A percentile compares a stretch with the other conserved stretches of the same genome.
Conservation (phyloP, 1,284 basidiomycete genomes). For the Cryptococcus sp. region DNA sequence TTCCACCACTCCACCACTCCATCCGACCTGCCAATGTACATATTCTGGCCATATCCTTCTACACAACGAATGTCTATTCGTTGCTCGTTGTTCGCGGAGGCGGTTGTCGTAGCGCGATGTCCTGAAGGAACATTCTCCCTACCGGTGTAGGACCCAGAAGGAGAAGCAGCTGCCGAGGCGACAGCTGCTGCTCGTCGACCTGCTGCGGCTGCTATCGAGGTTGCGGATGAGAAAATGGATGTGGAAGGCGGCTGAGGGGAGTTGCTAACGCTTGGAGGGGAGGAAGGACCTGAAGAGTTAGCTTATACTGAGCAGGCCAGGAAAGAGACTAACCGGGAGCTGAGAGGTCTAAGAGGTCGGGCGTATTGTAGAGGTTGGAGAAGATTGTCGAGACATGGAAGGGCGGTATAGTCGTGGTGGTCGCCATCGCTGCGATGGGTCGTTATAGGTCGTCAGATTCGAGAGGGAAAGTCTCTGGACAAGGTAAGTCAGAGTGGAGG, state of each 20-base stretch:
- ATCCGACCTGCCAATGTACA: conserved; percentile 46
- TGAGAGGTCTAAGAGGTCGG: conserved; percentile 41
- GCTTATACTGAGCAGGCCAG: background rate
- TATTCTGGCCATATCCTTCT: conserved; percentile 43
- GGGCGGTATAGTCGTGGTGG: conserved; percentile 11
- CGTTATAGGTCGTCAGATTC: background rate
- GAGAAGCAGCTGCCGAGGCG: conserved; percentile 14
- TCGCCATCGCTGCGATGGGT: background rate
- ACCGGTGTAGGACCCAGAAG: conserved; percentile 6
- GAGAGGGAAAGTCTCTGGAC: too few relatives aligned
- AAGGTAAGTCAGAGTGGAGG: too few relatives aligned
- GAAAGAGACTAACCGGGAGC: conserved; percentile 15
- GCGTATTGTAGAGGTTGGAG: conserved; percentile 30
- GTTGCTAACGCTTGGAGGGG: conserved; percentile 6
- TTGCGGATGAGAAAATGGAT: conserved; percentile 34
- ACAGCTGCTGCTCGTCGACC: conserved; percentile 26
- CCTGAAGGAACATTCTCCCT: background rate
- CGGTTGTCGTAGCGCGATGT: too few relatives aligned
- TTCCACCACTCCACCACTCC: conserved; percentile 47
- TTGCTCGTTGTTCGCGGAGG: background rate
- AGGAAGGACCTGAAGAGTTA: conserved; percentile 12
- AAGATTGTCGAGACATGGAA: conserved; percentile 40
- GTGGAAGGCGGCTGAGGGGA: conserved; percentile 9
- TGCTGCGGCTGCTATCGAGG: conserved; percentile 35
- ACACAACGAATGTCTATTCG: conserved; percentile 35